Conservation (phyloP, 805 yeast species). For the Candida manassasensis region DNA sequence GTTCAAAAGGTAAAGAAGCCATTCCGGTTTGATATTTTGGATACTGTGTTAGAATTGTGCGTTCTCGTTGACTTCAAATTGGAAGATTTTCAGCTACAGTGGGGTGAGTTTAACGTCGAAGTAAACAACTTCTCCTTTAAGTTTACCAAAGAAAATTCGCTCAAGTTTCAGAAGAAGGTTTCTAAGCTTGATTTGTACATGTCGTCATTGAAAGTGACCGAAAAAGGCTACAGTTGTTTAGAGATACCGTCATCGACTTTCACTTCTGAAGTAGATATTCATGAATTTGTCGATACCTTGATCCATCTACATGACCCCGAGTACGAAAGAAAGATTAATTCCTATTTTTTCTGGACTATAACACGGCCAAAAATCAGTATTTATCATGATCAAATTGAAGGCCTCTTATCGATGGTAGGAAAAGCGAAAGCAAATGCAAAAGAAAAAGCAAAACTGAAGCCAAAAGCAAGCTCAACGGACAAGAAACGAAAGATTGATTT, state of each 20-base stretch:
- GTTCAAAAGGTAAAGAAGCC: not conserved
- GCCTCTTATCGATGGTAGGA: conserved; percentile 9
- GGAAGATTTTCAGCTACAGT: conserved; percentile 22
- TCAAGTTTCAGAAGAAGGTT: conserved; percentile 4
- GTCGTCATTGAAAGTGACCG: conserved; percentile 25
- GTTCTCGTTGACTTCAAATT: conserved; percentile 14
- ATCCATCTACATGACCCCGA: conserved; percentile 6
- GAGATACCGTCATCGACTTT: conserved; percentile 35
- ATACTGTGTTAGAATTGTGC: conserved; percentile 2
- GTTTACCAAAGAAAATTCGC: conserved; percentile 11
- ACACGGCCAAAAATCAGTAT: conserved; percentile 33
- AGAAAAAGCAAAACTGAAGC: conserved; percentile 7
- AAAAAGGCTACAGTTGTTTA: conserved; percentile 25
- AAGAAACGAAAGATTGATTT: not conserved
- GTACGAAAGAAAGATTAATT: conserved; percentile 8
- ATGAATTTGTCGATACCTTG: conserved; percentile 16
- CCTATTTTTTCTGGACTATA: conserved; percentile 17
- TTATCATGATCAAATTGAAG: conserved; percentile 34
- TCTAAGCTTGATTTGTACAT: conserved; percentile 19
- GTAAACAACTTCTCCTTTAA: conserved; percentile 19
- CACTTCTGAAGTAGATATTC: conserved; percentile 16
- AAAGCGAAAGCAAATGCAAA: conserved; percentile 7
- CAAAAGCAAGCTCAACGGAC: conserved; percentile 4
- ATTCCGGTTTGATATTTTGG: not conserved
- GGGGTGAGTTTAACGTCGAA: conserved; percentile 13